phyloP scores from a whole-genome alignment of 2,329 filamentous ascomycete species.

The Botrytis tulipae region DNA sequence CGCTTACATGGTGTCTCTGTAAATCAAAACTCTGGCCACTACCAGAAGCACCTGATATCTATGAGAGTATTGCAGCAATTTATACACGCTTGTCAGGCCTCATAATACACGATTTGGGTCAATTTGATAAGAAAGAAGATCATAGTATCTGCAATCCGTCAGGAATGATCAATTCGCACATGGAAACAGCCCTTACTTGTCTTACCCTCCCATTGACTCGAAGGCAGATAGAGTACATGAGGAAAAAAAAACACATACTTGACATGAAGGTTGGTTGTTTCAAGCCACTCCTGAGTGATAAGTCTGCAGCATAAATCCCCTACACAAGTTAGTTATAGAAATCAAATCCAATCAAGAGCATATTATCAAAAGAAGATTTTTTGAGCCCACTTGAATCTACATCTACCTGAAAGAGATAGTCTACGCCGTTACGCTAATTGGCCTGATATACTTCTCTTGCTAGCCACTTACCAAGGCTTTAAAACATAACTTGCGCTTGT shows the following conservation, averaged over 20 bases:
- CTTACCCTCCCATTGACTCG: neutral
- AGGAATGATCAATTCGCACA: neutral
- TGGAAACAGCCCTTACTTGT: neutral
- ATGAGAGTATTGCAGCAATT: neutral
- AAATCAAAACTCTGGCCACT: neutral
- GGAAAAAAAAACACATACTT: neutral
- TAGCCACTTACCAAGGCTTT: neutral
- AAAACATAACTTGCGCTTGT: neutral
- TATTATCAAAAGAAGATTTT: neutral
- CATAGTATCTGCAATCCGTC: neutral
- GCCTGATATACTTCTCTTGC: neutral
- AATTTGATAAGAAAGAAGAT: neutral
- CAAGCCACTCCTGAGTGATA: neutral
- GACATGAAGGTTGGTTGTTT: neutral
- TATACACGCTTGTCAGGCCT: neutral
- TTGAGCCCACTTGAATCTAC: neutral
- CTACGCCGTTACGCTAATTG: neutral
- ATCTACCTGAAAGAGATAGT: neutral
- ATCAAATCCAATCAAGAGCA: neutral
- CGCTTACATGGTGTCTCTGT: neutral
- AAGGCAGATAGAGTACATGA: neutral
- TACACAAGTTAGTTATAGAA: neutral
- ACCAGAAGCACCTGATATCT: neutral
- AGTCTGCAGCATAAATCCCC: neutral
- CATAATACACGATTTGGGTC: neutral